phyloP scores from a whole-genome alignment of 2,329 filamentous ascomycete species.

The Alternaria ethzedia region DNA sequence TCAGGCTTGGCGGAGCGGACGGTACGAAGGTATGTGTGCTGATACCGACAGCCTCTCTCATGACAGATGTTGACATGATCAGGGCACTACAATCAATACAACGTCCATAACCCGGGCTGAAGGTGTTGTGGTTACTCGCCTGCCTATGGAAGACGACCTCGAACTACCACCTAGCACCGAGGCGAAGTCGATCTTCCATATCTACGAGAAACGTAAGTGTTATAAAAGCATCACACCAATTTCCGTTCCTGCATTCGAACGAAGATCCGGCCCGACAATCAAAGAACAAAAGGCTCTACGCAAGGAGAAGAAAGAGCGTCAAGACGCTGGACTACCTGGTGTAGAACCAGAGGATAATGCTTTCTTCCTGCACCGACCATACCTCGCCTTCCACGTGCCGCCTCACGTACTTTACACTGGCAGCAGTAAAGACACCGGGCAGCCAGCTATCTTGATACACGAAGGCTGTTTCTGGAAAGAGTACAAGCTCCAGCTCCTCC shows the following conservation, averaged over 20 bases:
- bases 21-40: neutral
- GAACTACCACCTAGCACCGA: neutral
- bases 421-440: conserved; percentile 12
- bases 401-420: conserved; percentile 37
- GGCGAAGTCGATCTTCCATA: neutral
- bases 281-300: conserved; percentile 19
- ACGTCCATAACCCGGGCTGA: neutral
- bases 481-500: conserved; percentile 41
- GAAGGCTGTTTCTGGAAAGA: conserved; percentile 32
- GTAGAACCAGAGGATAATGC: conserved; percentile 10
- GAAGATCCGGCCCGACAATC: conserved; percentile 10
- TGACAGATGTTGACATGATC: neutral
- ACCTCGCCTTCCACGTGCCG: conserved; percentile 38
- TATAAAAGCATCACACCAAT: conserved; percentile 1
- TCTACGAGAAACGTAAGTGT: neutral
- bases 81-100: neutral
- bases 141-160: neutral
- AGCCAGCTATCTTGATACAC: conserved; percentile 34
- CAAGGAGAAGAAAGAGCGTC: conserved; percentile 13
- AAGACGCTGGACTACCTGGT: conserved; percentile 3
- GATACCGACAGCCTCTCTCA: neutral
- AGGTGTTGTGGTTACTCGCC: neutral
- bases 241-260: neutral
- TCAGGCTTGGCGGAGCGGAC: neutral
- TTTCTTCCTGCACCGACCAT: conserved; percentile 41